phyloP scores from a whole-genome alignment of 306 rosid genomes.

The Glycine tomentella region DNA sequence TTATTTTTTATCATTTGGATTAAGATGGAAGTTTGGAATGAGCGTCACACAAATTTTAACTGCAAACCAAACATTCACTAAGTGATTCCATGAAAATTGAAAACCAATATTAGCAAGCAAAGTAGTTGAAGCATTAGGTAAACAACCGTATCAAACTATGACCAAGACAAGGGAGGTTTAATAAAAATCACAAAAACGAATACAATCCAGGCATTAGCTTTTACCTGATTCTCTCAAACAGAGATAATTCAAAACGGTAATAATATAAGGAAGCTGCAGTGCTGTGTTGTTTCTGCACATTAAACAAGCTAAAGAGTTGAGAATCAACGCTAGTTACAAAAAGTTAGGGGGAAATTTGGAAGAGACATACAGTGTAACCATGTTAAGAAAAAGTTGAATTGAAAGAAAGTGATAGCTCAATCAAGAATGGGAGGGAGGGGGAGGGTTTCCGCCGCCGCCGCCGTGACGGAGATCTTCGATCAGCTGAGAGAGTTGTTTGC shows the following conservation, averaged over 20 bases:
- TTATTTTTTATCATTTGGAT: too few species aligned
- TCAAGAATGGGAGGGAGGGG: slow-evolving; percentile 58
- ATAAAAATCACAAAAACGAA: too few species aligned
- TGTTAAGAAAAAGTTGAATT: too few species aligned
- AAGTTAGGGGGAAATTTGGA: not conserved
- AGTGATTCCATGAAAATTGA: not conserved
- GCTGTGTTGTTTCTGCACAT: too few species aligned
- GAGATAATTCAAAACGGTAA: not conserved
- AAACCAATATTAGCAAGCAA: not conserved
- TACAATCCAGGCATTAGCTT: too few species aligned
- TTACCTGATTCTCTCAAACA: not conserved
- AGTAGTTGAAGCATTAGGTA: not conserved
- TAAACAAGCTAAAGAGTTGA: not conserved
- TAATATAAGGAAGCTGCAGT: not conserved
- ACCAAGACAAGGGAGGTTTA: too few species aligned
- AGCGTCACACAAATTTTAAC: too few species aligned
- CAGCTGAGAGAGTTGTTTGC: slow-evolving; percentile 79
- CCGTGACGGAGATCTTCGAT: slow-evolving; percentile 71
- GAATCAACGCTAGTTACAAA: slow-evolving; percentile 5
- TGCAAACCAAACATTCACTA: too few species aligned
- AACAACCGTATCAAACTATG: too few species aligned
- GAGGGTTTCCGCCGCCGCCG: slow-evolving; percentile 52
- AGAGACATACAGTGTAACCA: not conserved
- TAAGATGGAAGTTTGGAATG: too few species aligned
- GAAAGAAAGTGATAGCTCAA: not conserved